These are phyloP conservation scores for Nelumbo lutea DNA, from an alignment of 164 flowering plant genomes.

Conservation along the genomic window DNA sequence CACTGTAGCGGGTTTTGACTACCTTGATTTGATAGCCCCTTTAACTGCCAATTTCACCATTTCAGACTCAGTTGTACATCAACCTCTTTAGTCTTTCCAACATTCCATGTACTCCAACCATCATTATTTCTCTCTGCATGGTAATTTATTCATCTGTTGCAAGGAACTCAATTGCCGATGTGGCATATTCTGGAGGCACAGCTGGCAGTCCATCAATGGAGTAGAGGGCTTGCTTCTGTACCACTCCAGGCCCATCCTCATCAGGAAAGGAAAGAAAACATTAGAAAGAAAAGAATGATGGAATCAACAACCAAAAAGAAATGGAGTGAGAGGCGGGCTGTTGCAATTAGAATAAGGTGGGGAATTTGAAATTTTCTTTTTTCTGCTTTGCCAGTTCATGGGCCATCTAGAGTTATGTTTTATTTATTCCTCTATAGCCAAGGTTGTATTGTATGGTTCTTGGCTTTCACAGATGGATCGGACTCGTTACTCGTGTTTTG, in stretches of 20 bases:
- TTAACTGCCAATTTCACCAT: constrained; percentile 26
- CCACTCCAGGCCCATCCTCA: constrained; percentile 23
- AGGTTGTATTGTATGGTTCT: not conserved
- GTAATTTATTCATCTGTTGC: constrained; percentile 27
- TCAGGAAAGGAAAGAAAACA: not conserved
- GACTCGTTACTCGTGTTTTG: not conserved
- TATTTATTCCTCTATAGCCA: constrained; percentile 3
- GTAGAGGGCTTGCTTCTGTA: constrained; percentile 25
- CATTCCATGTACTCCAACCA: constrained; percentile 23
- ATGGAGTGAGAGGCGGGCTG: constrained; percentile 1
- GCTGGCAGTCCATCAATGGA: constrained; percentile 26
- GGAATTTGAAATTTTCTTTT: not conserved
- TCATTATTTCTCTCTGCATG: constrained; percentile 17
- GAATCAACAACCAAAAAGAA: constrained; percentile 13
- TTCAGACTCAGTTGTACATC: not conserved
- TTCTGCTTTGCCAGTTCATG: constrained; percentile 12
- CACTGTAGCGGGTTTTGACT: constrained; percentile 15
- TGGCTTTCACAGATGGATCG: not conserved
- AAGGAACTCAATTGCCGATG: constrained; percentile 32
- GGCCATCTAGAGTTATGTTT: not conserved
- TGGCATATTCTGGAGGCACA: constrained; percentile 18
- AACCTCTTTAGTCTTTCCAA: constrained; percentile 11
- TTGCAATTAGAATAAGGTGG: not conserved
- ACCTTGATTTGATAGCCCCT: constrained; percentile 14
- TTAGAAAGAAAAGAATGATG: not conserved